Evolutionary conservation across 306 rosid genomes (phyloP).

Genomic region (Lablab purpureus): DNA sequence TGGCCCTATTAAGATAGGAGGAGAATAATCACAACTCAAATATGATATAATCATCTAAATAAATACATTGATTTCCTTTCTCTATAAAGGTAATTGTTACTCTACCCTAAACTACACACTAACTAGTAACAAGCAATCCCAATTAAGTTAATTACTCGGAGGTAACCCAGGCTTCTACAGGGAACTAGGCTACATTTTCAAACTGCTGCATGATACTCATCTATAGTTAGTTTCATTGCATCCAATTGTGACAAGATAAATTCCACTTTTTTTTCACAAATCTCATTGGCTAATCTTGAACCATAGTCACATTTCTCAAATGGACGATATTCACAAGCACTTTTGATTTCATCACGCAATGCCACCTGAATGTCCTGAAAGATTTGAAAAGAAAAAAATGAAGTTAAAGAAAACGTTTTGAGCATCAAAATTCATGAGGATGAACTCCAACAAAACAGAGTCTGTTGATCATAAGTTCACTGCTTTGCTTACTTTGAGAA

Average conservation of each 20-base stretch:
- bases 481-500: not conserved
- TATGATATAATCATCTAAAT: not conserved
- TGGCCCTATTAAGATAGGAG: not conserved
- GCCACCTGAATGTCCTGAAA: conserved; percentile 89
- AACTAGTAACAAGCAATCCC: not conserved
- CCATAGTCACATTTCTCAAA: conserved; percentile 96
- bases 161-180: conserved; percentile 7
- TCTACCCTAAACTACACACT: not conserved
- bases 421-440: conserved; percentile 19
- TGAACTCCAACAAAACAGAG: conserved; percentile 29
- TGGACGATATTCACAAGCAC: conserved; percentile 95
- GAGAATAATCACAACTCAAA: not conserved
- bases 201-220: conserved; percentile 64
- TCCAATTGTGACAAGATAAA: conserved; percentile 75
- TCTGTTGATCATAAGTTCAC: not conserved
- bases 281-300: conserved; percentile 85
- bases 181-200: conserved; percentile 48
- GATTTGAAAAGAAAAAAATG: not conserved
- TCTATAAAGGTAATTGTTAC: not conserved
- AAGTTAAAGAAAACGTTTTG: not conserved
- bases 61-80: not conserved
- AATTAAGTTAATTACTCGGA: not conserved
- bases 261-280: conserved; percentile 79
- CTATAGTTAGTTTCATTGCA: conserved; percentile 75
- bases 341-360: conserved; percentile 87